Conservation (phyloP, 1,139 yeast genomes). For the Sugiyamaella sp. region DNA sequence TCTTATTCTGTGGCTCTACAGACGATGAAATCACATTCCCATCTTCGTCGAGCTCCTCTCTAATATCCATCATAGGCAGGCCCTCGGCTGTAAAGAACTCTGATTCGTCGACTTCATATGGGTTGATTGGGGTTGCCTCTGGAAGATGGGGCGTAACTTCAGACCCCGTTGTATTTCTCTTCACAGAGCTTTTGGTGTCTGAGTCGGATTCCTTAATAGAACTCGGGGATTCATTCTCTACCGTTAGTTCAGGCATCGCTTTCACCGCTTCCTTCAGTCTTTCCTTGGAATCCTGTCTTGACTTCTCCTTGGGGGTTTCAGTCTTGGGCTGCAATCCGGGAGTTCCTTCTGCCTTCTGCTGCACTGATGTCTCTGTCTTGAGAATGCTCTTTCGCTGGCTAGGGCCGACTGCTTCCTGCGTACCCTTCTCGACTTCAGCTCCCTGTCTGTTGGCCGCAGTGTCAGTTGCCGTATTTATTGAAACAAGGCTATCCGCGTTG, state of each 20-base stretch:
- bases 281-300: slow-evolving; percentile 1
- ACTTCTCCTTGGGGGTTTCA: not conserved
- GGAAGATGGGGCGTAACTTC: not conserved
- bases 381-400: not conserved
- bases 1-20: slow-evolving; percentile 34
- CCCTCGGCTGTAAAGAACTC: slow-evolving; percentile 46
- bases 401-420: not conserved
- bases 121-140: too few species aligned
- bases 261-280: too few species aligned
- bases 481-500: not conserved
- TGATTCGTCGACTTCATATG: slow-evolving; percentile 3
- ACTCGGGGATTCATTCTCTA: too few species aligned
- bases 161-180: not conserved
- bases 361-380: not conserved
- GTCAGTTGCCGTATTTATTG: not conserved
- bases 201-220: too few species aligned
- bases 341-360: too few species aligned
- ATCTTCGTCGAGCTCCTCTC: slow-evolving; percentile 82
- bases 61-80: slow-evolving; percentile 75
- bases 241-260: too few species aligned
- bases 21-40: slow-evolving; percentile 57
- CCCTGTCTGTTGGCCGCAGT: too few species aligned
- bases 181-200: slow-evolving; percentile 15
- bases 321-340: not conserved
- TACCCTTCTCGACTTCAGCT: not conserved